A percentile compares a stretch with the other conserved stretches of the same genome.
phyloP scores from a whole-genome alignment of 1,284 basidiomycete species.

The Fomitopsis palustris region DNA sequence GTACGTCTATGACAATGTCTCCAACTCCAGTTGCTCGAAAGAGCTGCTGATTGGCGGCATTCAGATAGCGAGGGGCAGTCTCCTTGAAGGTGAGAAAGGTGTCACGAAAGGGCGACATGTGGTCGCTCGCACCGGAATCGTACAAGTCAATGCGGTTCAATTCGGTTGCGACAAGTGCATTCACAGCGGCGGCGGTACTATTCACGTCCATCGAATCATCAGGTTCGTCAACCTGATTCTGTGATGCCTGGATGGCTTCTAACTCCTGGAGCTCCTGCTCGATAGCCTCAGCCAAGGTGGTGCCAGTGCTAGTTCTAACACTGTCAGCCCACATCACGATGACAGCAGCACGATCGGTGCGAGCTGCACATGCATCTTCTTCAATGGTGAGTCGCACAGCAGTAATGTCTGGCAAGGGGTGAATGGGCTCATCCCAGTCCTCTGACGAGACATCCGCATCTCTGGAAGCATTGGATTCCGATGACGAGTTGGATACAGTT shows the following conservation, averaged over 20 bases:
- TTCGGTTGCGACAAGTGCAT: background rate
- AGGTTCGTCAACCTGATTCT: constrained; percentile 15
- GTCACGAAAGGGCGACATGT: constrained; percentile 27
- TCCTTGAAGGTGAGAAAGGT: constrained; percentile 16
- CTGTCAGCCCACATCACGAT: background rate
- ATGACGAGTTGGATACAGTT: background rate
- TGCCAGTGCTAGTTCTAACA: no score
- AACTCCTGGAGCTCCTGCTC: background rate
- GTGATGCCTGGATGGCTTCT: background rate
- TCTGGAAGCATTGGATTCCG: background rate
- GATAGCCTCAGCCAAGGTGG: no score
- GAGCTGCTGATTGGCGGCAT: constrained; percentile 24
- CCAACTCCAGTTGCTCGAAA: constrained; percentile 31
- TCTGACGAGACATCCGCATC: background rate
- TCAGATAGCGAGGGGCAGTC: constrained; percentile 22
- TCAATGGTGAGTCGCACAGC: background rate
- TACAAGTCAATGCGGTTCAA: background rate
- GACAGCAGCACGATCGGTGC: no score
- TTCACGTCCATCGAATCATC: constrained; percentile 11
- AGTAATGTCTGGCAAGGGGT: background rate
- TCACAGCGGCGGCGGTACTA: background rate
- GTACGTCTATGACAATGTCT: constrained; percentile 26
- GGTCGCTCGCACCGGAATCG: constrained; percentile 8
- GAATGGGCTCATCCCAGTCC: background rate
- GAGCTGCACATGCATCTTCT: no score